Percentiles rank a stretch among this genome's conserved stretches.
Conservation (phyloP, 2,329 filamentous ascomycete genomes). For the Trichoderma pleuroti region DNA sequence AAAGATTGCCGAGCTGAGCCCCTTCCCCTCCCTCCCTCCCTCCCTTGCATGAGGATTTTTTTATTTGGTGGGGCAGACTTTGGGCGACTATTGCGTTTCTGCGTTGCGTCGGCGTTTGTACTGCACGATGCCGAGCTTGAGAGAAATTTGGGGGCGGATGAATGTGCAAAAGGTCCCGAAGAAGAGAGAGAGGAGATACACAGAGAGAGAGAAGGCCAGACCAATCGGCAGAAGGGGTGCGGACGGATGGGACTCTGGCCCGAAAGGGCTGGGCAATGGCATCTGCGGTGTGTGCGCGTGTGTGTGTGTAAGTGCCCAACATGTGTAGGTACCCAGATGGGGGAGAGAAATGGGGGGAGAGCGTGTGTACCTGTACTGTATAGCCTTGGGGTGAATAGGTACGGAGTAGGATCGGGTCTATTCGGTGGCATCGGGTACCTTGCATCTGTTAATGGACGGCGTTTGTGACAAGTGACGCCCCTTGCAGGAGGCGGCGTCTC, state of each 20-base stretch:
- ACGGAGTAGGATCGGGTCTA: background rate
- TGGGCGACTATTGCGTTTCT: background rate
- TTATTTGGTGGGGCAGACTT: background rate
- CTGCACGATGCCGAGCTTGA: background rate
- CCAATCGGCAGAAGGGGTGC: background rate
- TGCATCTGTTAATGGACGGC: background rate
- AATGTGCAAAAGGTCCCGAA: background rate
- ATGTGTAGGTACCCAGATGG: background rate
- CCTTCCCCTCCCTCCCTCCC: too few relatives aligned
- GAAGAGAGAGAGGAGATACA: too few relatives aligned
- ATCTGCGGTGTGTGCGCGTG: background rate
- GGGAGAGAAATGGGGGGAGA: background rate
- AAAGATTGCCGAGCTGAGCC: background rate
- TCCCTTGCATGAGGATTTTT: background rate
- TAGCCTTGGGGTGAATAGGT: background rate
- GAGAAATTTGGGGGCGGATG: background rate
- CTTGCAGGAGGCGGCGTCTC: background rate
- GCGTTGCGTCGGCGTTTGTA: background rate
- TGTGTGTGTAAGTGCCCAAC: background rate
- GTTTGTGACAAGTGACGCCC: background rate
- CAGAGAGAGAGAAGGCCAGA: background rate
- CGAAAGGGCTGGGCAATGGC: background rate
- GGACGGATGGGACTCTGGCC: background rate
- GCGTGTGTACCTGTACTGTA: background rate
- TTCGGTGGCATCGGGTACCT: constrained; percentile 5